Percentiles rank a stretch among this genome's conserved stretches.
phyloP scores from a whole-genome alignment of 2,329 filamentous ascomycete genomes.

The Colletotrichum sublineola region DNA sequence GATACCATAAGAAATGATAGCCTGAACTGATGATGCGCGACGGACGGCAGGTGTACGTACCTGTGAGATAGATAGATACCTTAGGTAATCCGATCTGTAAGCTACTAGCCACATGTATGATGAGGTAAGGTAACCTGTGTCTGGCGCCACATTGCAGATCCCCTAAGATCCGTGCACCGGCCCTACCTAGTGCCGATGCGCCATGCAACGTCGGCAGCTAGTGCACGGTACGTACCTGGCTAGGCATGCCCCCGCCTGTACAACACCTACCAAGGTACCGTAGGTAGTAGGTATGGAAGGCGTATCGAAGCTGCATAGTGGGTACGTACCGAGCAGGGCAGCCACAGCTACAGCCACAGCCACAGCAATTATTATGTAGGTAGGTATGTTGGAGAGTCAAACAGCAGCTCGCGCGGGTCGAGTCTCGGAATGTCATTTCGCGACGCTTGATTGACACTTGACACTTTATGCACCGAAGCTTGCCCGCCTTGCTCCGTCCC shows the following conservation, averaged over 20 bases:
- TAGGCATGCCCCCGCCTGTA: no score
- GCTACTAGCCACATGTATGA: background rate
- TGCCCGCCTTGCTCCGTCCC: background rate
- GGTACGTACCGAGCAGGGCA: slow-evolving; percentile 19
- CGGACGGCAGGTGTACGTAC: background rate
- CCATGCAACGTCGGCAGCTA: slow-evolving; percentile 5
- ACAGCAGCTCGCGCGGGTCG: slow-evolving; percentile 34
- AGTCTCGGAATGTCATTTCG: slow-evolving; percentile 48
- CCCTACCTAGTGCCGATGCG: background rate
- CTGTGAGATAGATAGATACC: no score
- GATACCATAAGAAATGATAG: no score
- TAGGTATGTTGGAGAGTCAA: background rate
- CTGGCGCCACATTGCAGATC: background rate
- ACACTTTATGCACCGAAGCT: slow-evolving; percentile 47
- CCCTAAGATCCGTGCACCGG: background rate
- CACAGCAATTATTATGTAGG: background rate
- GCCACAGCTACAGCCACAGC: background rate
- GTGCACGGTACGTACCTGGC: no score
- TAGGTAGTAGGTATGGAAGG: no score
- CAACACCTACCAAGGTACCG: no score
- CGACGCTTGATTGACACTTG: slow-evolving; percentile 50
- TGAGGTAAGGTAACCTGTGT: background rate
- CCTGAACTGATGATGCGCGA: no score
- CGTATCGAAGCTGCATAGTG: background rate
- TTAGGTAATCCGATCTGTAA: no score